Conservation (phyloP, 371 early-diverging fungal genomes). For the Lichtheimia hyalospora region DNA sequence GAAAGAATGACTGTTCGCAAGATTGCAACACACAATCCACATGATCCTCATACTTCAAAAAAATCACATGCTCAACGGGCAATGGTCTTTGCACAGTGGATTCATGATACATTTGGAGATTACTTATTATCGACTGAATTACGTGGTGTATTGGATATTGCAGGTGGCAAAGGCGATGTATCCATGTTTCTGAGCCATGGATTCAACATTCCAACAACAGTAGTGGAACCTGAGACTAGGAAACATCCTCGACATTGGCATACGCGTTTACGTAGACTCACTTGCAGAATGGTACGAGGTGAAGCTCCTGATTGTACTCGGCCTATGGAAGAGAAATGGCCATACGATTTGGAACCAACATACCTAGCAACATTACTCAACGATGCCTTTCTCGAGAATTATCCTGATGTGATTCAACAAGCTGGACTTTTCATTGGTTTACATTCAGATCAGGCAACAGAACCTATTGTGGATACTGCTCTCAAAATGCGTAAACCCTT, state of each 20-base stretch:
- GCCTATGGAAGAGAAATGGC: constrained; percentile 23
- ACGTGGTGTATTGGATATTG: constrained; percentile 48
- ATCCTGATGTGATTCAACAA: constrained; percentile 23
- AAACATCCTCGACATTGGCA: constrained; percentile 50
- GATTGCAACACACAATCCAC: constrained; percentile 36
- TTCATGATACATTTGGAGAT: constrained; percentile 38
- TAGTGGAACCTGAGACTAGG: constrained; percentile 54
- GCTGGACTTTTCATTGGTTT: constrained; percentile 50
- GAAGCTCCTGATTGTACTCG: constrained; percentile 16
- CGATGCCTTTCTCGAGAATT: constrained; percentile 36
- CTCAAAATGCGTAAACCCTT: constrained; percentile 49
- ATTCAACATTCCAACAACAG: constrained; percentile 41
- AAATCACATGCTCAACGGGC: constrained; percentile 57
- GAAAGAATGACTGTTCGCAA: constrained; percentile 37
- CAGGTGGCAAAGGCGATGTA: constrained; percentile 63
- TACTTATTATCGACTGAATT: background rate
- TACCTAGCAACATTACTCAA: constrained; percentile 42
- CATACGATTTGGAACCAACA: constrained; percentile 29
- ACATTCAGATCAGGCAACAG: constrained; percentile 64
- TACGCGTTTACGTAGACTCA: constrained; percentile 35
- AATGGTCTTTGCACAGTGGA: constrained; percentile 54
- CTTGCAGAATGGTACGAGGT: constrained; percentile 22
- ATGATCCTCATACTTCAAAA: constrained; percentile 55
- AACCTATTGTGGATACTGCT: constrained; percentile 56
- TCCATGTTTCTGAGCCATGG: constrained; percentile 54